These are phyloP conservation scores for Murraya koenigii DNA, from an alignment of 345 rosid species.

Conservation along the genomic window DNA sequence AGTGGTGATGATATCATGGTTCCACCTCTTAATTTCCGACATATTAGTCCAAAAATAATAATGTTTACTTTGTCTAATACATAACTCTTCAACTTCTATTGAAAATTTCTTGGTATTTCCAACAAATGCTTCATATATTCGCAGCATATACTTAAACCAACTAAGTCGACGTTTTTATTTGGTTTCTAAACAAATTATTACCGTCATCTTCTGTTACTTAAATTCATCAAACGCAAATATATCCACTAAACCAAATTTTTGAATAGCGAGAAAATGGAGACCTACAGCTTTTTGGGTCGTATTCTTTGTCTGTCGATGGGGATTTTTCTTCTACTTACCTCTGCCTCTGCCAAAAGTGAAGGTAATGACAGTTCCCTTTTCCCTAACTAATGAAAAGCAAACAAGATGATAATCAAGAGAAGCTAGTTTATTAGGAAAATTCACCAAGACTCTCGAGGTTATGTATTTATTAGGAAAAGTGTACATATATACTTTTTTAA, in stretches of 20 bases:
- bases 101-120: neutral
- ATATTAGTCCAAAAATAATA: neutral
- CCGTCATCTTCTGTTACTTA: neutral
- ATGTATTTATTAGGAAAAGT: no score
- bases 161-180: neutral
- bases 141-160: conserved; percentile 6
- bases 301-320: neutral
- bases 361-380: neutral
- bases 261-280: neutral
- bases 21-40: conserved; percentile 9
- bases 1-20: neutral
- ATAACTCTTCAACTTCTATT: neutral
- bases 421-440: no score
- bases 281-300: neutral
- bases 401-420: neutral
- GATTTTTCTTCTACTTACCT: neutral
- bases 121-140: conserved; percentile 5
- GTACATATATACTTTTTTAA: no score
- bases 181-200: neutral
- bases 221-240: neutral
- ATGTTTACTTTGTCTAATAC: neutral
- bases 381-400: neutral
- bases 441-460: no score
- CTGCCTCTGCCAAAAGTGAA: neutral
- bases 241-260: neutral